Evolutionary conservation across 2,329 filamentous ascomycete genomes (phyloP).

Genomic region (Aspergillus pseudonomiae): DNA sequence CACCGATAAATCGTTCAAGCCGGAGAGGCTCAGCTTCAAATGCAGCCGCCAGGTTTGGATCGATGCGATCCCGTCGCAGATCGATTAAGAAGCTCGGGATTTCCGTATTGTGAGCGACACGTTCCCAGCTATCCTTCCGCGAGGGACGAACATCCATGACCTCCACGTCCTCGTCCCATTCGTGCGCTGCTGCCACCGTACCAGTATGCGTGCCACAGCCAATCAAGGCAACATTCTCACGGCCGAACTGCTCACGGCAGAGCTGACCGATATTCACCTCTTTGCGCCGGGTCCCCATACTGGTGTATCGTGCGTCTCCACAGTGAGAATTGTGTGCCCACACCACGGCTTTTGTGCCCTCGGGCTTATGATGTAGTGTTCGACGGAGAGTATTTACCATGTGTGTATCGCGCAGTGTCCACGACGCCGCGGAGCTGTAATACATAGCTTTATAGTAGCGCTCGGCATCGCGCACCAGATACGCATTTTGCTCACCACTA

Average conservation of each 20-base stretch:
- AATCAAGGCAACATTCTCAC: conserved; percentile 46
- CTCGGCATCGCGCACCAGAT: conserved; percentile 54
- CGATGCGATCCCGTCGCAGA: conserved; percentile 42
- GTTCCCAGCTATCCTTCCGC: conserved; percentile 53
- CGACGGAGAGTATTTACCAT: conserved; percentile 55
- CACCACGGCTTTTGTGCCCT: conserved; percentile 51
- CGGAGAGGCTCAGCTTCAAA: conserved; percentile 39
- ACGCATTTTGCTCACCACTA: conserved; percentile 55
- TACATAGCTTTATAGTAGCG: conserved; percentile 58
- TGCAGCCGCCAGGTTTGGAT: conserved; percentile 39
- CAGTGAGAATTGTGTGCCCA: conserved; percentile 60
- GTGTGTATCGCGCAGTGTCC: conserved; percentile 57
- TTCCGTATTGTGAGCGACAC: conserved; percentile 51
- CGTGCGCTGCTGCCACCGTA: conserved; percentile 55
- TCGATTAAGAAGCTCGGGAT: conserved; percentile 52
- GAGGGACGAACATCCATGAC: conserved; percentile 54
- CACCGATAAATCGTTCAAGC: conserved; percentile 57
- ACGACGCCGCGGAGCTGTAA: conserved; percentile 51
- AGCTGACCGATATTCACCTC: conserved; percentile 59
- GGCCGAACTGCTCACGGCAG: conserved; percentile 50
- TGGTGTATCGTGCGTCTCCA: conserved; percentile 57
- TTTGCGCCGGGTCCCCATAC: conserved; percentile 48
- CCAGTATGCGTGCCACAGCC: conserved; percentile 56
- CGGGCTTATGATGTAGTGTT: conserved; percentile 45
- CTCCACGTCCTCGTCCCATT: conserved; percentile 56